Evolutionary conservation across 2,329 filamentous ascomycete species (phyloP).

Genomic region (Aurifilum marmelostoma): DNA sequence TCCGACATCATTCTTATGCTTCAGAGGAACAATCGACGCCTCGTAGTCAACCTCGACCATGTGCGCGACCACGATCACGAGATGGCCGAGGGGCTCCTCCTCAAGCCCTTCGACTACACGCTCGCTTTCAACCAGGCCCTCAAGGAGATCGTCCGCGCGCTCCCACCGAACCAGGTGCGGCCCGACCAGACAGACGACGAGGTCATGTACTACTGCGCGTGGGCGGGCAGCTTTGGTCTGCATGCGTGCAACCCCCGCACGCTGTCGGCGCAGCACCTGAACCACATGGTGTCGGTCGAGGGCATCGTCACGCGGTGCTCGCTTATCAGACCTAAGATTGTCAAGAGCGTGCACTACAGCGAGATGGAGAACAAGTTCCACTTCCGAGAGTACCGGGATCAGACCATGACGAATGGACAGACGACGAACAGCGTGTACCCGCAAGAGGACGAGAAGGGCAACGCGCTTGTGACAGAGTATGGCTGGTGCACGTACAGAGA

Average conservation of each 20-base stretch:
- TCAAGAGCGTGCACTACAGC: conserved; percentile 97
- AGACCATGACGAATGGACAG: conserved; percentile 93
- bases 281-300: conserved; percentile 96
- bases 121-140: conserved; percentile 89
- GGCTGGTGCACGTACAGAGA: conserved; percentile 95
- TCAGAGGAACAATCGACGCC: conserved; percentile 66
- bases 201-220: conserved; percentile 94
- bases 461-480: conserved; percentile 92
- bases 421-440: conserved; percentile 93
- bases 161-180: conserved; percentile 66
- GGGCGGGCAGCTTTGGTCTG: conserved; percentile 92
- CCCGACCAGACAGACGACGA: conserved; percentile 78
- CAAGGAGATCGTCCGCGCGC: conserved; percentile 81
- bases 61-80: conserved; percentile 85
- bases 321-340: conserved; percentile 92
- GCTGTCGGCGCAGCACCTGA: conserved; percentile 84
- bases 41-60: conserved; percentile 83
- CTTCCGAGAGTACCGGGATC: conserved; percentile 88
- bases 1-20: conserved; percentile 84
- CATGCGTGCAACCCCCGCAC: conserved; percentile 94
- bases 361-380: conserved; percentile 85
- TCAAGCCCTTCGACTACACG: conserved; percentile 84
- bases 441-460: conserved; percentile 89
- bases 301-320: conserved; percentile 97
- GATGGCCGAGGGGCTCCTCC: conserved; percentile 77